Percentiles rank a stretch among this genome's conserved stretches.
Evolutionary conservation across 306 rosid species (phyloP).

Genomic region (Vigna hirtella): DNA sequence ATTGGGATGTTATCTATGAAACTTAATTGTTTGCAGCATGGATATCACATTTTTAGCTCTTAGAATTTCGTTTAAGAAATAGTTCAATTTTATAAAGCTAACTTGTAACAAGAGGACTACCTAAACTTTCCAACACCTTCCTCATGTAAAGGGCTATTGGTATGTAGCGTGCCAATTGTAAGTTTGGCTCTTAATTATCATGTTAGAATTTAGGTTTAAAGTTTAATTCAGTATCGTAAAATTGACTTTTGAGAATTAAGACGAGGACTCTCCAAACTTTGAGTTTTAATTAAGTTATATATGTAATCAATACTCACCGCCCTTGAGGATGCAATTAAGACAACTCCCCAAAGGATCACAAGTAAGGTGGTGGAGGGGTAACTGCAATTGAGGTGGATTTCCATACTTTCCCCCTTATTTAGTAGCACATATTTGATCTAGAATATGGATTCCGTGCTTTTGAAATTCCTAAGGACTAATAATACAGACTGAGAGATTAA

Average conservation of each 20-base stretch:
- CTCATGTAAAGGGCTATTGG: neutral
- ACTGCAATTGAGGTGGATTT: neutral
- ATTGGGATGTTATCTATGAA: slow-evolving; percentile 6
- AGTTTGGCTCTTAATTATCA: neutral
- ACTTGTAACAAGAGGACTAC: neutral
- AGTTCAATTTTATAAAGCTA: neutral
- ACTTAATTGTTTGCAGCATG: neutral
- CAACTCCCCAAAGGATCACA: neutral
- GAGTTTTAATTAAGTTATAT: neutral
- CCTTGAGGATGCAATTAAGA: neutral
- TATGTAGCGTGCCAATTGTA: neutral
- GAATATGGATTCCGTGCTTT: slow-evolving; percentile 24
- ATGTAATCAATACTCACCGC: neutral
- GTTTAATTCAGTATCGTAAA: neutral
- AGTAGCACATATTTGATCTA: slow-evolving; percentile 21
- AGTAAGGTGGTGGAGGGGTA: neutral
- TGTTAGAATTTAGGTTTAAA: neutral
- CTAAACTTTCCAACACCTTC: neutral
- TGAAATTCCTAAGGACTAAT: slow-evolving; percentile 5
- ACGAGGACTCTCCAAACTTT: neutral
- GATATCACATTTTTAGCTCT: slow-evolving; percentile 4
- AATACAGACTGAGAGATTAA: neutral
- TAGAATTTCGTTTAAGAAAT: neutral
- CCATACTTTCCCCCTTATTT: neutral
- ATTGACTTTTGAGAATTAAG: neutral